phyloP scores from a whole-genome alignment of 495 filamentous ascomycete genomes.

The Filosporella fistucella region DNA sequence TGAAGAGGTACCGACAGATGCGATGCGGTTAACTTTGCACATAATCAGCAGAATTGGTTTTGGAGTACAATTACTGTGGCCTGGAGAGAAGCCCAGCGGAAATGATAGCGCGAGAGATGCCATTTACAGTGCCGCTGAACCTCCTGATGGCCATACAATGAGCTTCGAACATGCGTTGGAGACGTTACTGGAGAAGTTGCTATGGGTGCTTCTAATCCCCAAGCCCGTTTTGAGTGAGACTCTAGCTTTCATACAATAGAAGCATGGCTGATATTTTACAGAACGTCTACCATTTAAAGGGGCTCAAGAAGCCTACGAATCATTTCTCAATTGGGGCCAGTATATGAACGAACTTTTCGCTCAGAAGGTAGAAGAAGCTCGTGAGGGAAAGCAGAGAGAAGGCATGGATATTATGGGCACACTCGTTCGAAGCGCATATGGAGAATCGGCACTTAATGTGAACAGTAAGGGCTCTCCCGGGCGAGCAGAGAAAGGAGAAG shows the following conservation, averaged over 20 bases:
- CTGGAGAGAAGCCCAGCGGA: constrained; percentile 26
- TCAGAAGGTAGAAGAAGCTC: constrained; percentile 38
- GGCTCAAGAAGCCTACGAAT: constrained; percentile 39
- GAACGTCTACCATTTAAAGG: constrained; percentile 45
- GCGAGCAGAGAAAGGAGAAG: constrained; percentile 1
- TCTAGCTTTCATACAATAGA: too few relatives aligned
- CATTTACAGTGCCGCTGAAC: constrained; percentile 32
- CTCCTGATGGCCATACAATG: constrained; percentile 52
- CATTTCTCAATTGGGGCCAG: constrained; percentile 54
- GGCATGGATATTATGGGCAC: constrained; percentile 65
- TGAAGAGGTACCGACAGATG: constrained; percentile 47
- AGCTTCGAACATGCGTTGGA: constrained; percentile 37
- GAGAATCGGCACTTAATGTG: constrained; percentile 7
- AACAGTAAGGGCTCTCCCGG: neutral
- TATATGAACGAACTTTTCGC: constrained; percentile 62
- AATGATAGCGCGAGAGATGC: constrained; percentile 24
- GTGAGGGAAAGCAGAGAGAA: constrained; percentile 23
- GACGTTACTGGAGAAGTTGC: constrained; percentile 37
- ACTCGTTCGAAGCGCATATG: constrained; percentile 42
- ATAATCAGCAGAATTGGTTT: constrained; percentile 68
- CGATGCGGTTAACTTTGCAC: constrained; percentile 59
- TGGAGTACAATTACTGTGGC: constrained; percentile 54
- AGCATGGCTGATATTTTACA: constrained; percentile 18
- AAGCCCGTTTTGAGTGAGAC: constrained; percentile 36
- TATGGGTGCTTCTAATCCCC: constrained; percentile 48